Base-by-base conservation (phyloP, 768 basidiomycete genomes). In the Termitomyces sp. region DNA sequence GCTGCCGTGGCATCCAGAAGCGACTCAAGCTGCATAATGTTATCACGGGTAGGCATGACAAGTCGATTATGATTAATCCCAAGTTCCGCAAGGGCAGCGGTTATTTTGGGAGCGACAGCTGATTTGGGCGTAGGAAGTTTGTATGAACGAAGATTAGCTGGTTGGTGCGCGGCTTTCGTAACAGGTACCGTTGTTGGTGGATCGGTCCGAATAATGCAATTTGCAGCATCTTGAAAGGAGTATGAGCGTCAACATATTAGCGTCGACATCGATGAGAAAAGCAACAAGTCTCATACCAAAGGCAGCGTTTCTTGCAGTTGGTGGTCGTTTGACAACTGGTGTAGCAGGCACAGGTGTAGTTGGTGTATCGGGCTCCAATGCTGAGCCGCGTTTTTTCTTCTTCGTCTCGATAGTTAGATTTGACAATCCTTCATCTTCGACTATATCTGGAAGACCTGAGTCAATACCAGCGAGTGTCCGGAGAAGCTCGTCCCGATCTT, bases 11-110 rank as follows among this genome's bases (percentile, higher is more conserved):
- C 86, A 5, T 88, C 86, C 49, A 96, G 68, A 15, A 98, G 73
- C 14, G 79, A 77, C 63, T 97, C 94, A 20, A 95, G 78, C 66
- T 83, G 84, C 56, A 82, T 79, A 57, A 88, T 80, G 65, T 94
- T 97, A 31, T 87, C 86, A 43, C 86, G 82, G 2, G 97, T 98
- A 17, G 97, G 97, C 94, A 98, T 98, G 62, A 96, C 91, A 54
- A 99, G 82, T 11, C 90, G 86, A 15, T 82, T 82, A 59, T 86
- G 79, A 15, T 82, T 81, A 11, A 97, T 76, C 14, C 89, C 88
- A 11, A 96, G 80, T 73, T 98, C 95, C 7, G 80, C 71, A 15
- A 98, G 81, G 14, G 88, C 82, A 61, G 89, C 86, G 9, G 86
- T 80, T 66, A 98, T 85, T 69, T 94, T 93, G 15, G 86, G 85